A percentile compares a stretch with the other conserved stretches of the same genome.
These are phyloP conservation scores for Plasmodium reichenowi DNA, from an alignment of 169 alveolate species.

Conservation along the genomic window DNA sequence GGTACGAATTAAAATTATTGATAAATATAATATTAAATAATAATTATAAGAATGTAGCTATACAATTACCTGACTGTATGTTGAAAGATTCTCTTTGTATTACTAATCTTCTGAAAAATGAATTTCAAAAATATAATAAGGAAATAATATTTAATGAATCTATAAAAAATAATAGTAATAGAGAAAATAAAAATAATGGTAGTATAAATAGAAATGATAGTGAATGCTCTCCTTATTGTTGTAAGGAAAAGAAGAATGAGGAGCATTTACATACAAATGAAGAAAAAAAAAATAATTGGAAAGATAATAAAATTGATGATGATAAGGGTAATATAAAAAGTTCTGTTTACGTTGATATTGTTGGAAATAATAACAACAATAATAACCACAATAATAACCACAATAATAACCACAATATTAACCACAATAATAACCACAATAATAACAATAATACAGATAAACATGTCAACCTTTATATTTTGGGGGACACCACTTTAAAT, in stretches of 20 bases:
- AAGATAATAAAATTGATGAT: neutral
- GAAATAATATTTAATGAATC: neutral
- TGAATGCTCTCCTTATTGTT: too few relatives aligned
- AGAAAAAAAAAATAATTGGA: neutral
- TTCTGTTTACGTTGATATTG: neutral
- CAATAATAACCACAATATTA: too few relatives aligned
- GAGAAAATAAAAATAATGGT: neutral
- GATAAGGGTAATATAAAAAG: neutral
- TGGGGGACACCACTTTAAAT: slow-evolving; percentile 63
- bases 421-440: too few relatives aligned
- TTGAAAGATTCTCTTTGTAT: slow-evolving; percentile 50
- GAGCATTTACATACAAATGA: neutral
- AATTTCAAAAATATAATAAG: neutral
- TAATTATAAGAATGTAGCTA: slow-evolving; percentile 30
- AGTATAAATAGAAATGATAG: neutral
- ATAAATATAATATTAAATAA: slow-evolving; percentile 25
- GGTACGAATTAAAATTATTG: slow-evolving; percentile 46
- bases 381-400: neutral
- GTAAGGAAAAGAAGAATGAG: too few relatives aligned
- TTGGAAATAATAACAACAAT: neutral
- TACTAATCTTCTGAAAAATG: slow-evolving; percentile 2
- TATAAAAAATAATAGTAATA: neutral
- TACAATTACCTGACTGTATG: slow-evolving; percentile 68
- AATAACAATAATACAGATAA: neutral
- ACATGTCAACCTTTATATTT: slow-evolving; percentile 21